Percentiles rank a stretch among this genome's conserved stretches.
These are phyloP conservation scores for Tetrahymena malaccensis DNA, from an alignment of 73 alveolate species.

Conservation along the genomic window DNA sequence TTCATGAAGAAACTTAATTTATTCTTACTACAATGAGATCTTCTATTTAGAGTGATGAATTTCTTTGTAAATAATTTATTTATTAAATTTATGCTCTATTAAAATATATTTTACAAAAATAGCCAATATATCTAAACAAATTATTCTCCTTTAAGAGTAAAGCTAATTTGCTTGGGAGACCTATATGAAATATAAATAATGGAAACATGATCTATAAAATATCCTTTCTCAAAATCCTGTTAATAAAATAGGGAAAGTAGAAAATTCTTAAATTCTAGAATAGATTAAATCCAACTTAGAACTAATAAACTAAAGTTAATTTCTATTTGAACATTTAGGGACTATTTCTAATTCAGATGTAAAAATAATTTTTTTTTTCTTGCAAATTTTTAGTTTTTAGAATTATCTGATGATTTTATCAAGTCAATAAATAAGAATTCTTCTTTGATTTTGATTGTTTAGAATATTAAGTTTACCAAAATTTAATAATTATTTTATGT, in stretches of 20 bases:
- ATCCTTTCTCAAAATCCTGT: neutral
- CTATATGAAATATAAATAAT: neutral
- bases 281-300: neutral
- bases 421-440: too few species aligned
- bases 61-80: neutral
- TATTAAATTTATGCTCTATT: neutral
- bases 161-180: neutral
- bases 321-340: neutral
- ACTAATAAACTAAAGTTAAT: neutral
- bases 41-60: neutral
- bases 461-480: too few species aligned
- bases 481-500: too few species aligned
- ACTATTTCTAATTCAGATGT: neutral
- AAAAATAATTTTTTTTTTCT: neutral
- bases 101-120: neutral
- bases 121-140: neutral
- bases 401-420: too few species aligned
- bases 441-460: too few species aligned
- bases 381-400: too few species aligned
- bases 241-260: neutral
- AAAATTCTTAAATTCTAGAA: neutral
- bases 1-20: neutral
- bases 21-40: neutral
- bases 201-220: neutral
- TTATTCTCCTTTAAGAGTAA: neutral